phyloP scores from a whole-genome alignment of 2,329 filamentous ascomycete genomes.

The Penicillium sp. region DNA sequence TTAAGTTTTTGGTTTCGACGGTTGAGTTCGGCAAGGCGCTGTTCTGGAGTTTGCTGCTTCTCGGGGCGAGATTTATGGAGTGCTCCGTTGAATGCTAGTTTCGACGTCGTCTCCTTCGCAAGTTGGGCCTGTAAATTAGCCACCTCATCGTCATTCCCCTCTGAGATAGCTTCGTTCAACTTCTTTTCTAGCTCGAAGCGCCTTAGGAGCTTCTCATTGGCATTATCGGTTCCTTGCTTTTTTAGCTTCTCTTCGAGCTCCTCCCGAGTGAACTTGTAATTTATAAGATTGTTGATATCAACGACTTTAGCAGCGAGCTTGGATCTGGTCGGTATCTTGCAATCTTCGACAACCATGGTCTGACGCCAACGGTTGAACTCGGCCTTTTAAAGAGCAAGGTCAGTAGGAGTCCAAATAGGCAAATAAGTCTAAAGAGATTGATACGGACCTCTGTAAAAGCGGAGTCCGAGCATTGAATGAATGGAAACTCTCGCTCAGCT shows the following conservation, averaged over 20 bases:
- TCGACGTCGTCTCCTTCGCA: constrained; percentile 48
- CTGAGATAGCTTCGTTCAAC: constrained; percentile 62
- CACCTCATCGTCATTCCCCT: constrained; percentile 59
- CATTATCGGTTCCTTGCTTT: constrained; percentile 64
- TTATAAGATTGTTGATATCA: constrained; percentile 75
- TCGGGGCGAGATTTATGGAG: constrained; percentile 55
- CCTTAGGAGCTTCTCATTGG: constrained; percentile 63
- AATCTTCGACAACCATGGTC: constrained; percentile 66
- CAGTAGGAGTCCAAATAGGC: not conserved
- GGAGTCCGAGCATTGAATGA: constrained; percentile 83
- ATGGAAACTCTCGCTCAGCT: constrained; percentile 78
- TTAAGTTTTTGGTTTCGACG: constrained; percentile 78
- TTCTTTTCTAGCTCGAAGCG: constrained; percentile 63
- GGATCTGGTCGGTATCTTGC: constrained; percentile 69
- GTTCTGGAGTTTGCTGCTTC: constrained; percentile 62
- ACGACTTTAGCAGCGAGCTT: constrained; percentile 67
- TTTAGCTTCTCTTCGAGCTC: constrained; percentile 77
- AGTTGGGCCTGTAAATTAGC: constrained; percentile 49
- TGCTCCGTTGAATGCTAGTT: constrained; percentile 68
- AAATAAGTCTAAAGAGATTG: not conserved
- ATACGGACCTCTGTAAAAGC: constrained; percentile 70
- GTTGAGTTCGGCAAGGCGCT: constrained; percentile 80
- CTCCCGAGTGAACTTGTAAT: constrained; percentile 74
- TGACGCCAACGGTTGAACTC: constrained; percentile 81
- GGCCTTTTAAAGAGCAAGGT: constrained; percentile 42